Evolutionary conservation across 2,329 filamentous ascomycete genomes (phyloP), one percentile per base, ranked within the genome.

Genomic region (Xylaria sp.): DNA sequence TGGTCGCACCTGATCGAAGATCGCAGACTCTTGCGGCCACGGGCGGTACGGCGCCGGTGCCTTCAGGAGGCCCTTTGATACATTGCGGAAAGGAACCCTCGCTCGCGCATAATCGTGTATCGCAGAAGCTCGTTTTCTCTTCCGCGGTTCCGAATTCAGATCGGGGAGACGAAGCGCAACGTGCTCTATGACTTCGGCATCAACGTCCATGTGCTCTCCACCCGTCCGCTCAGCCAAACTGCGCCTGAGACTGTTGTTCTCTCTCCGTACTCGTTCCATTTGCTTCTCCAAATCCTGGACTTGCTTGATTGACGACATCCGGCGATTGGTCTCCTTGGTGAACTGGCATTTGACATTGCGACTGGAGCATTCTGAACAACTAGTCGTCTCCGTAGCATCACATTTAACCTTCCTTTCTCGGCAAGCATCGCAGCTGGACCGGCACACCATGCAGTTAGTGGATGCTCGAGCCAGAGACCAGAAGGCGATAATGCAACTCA

Each of bases 281-380:
- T 97, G 94, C 80, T 93, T 96, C 81, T 98, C 95, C 31, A 99
- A 85, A 79, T 99, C 96, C 81, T 98, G 96, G 13, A 98, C 93
- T 84, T 97, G 96, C 88, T 98, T 99, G 82, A 98, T 98, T 1
- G 95, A 98, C 20, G 96, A 98, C 96, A 99, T 99, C 70, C 96
- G 90, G 67, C 96, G 88, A 79, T 99, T 99, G 13, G 96, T 99
- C 81, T 99, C 96, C 82, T 99, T 99, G 59, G 96, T 99, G 79
- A 99, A 99, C 78, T 98, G 95, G 78, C 96, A 99, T 80, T 97
- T 97, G 72, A 98, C 95, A 78, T 95, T 97, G 72, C 96, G 91
- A 79, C 94, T 97, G 4, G 93, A 96, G 82, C 96, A 99, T 81
- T 99, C 96, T 1, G 96, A 97, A 80, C 96, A 99, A 81, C 95